Conservation (phyloP, 305 asterid genomes). For the Rubia balearica region DNA sequence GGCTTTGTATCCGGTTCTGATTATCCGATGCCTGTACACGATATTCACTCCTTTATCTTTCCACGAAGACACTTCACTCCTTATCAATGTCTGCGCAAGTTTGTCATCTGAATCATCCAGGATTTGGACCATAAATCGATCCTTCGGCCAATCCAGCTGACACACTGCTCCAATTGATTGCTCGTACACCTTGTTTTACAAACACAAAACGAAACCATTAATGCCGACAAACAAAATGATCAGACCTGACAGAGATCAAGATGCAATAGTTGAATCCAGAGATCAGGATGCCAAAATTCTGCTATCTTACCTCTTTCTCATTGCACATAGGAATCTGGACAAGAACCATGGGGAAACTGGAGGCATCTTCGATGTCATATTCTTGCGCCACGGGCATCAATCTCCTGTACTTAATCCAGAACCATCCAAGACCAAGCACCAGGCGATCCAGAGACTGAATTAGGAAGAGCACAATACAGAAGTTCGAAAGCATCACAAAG, state of each 20-base stretch:
- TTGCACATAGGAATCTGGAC: conserved; percentile 98
- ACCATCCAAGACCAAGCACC: conserved; percentile 67
- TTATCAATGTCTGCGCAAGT: conserved; percentile 55
- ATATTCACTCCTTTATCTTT: conserved; percentile 83
- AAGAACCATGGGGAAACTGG: conserved; percentile 82
- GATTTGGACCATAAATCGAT: conserved; percentile 71
- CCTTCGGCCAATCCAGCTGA: conserved; percentile 92
- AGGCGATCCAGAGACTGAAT: conserved; percentile 79
- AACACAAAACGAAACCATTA: conserved; percentile 4
- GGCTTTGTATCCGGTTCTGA: conserved; percentile 88
- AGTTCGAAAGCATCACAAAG: conserved; percentile 50
- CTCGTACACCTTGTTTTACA: conserved; percentile 56
- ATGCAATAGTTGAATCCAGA: background rate
- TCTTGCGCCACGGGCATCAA: conserved; percentile 55
- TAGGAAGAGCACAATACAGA: conserved; percentile 78
- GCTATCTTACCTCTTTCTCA: conserved; percentile 73
- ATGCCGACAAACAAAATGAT: background rate
- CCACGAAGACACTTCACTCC: conserved; percentile 66
- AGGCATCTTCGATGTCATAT: conserved; percentile 52
- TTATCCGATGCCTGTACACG: conserved; percentile 74
- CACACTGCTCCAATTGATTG: conserved; percentile 87
- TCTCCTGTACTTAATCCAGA: conserved; percentile 69
- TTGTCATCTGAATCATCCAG: conserved; percentile 93
- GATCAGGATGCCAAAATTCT: background rate
- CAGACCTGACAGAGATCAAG: background rate